A percentile compares a stretch with the other conserved stretches of the same genome.
Conservation (phyloP, 768 basidiomycete species). For the Termitomyces sp. region DNA sequence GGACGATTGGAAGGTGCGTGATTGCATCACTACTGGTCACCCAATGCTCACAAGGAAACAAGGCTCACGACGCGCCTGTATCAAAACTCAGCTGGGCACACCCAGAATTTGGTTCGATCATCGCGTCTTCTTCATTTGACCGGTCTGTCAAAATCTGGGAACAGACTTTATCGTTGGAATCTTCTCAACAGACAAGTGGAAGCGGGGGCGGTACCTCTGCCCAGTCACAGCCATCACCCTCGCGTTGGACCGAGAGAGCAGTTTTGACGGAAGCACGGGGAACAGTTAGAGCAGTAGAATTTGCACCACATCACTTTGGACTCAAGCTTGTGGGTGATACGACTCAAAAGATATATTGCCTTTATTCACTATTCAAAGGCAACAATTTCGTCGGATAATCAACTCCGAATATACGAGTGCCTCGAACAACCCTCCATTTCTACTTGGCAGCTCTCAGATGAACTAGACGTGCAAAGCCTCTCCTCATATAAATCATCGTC, state of each 20-base stretch:
- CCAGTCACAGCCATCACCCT: constrained; percentile 21
- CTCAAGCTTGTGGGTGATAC: constrained; percentile 69
- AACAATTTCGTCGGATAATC: constrained; percentile 82
- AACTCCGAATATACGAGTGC: constrained; percentile 87
- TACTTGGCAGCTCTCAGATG: constrained; percentile 73
- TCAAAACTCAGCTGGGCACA: constrained; percentile 87
- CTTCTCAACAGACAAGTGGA: constrained; percentile 20
- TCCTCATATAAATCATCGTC: constrained; percentile 38
- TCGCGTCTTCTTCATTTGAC: constrained; percentile 88
- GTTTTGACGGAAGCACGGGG: constrained; percentile 81
- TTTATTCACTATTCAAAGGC: constrained; percentile 48
- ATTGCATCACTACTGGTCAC: background rate
- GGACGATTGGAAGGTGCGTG: constrained; percentile 85
- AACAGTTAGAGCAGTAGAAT: constrained; percentile 81
- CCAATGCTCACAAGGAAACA: background rate
- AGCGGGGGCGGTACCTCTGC: constrained; percentile 19
- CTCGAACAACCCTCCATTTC: constrained; percentile 68
- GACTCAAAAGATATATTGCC: background rate
- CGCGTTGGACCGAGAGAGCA: constrained; percentile 71
- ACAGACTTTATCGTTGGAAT: constrained; percentile 36
- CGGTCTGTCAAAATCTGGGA: constrained; percentile 94
- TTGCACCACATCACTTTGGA: constrained; percentile 83
- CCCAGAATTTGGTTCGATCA: constrained; percentile 83
- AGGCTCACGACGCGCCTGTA: constrained; percentile 95
- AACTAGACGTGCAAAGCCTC: constrained; percentile 66